phyloP scores from a whole-genome alignment of 2,329 filamentous ascomycete genomes.

The Xylariaceae sp. region DNA sequence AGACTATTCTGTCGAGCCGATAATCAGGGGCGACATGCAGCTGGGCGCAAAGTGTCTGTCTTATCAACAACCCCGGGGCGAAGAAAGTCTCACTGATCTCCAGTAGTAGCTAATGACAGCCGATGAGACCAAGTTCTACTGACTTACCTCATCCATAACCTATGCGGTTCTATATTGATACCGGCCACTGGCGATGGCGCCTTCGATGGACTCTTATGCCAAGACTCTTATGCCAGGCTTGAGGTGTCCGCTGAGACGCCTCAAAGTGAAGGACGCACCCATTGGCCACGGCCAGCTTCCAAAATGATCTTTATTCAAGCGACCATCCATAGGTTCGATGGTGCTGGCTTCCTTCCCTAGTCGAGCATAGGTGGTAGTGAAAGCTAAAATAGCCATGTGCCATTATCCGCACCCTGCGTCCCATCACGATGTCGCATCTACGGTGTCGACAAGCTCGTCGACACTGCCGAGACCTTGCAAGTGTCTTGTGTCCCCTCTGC shows the following conservation, averaged over 20 bases:
- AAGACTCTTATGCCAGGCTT: slow-evolving; percentile 11
- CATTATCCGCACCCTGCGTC: slow-evolving; percentile 7
- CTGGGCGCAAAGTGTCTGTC: slow-evolving; percentile 20
- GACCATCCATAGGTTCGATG: slow-evolving; percentile 5
- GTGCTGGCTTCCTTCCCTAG: slow-evolving; percentile 11
- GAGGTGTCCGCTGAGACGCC: slow-evolving; percentile 6
- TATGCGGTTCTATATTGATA: slow-evolving; percentile 5
- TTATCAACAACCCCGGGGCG: slow-evolving; percentile 20
- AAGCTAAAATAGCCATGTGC: slow-evolving; percentile 16
- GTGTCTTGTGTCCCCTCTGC: slow-evolving; percentile 21
- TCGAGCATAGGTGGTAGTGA: slow-evolving; percentile 10
- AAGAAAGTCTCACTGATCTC: slow-evolving; percentile 14
- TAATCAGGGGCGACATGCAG: background rate
- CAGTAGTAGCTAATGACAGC: slow-evolving; percentile 4
- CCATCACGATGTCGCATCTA: slow-evolving; percentile 23
- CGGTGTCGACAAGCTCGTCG: slow-evolving; percentile 8
- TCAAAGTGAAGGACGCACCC: slow-evolving; percentile 1
- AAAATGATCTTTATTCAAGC: slow-evolving; percentile 3
- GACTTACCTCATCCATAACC: slow-evolving; percentile 10
- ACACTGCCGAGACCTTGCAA: slow-evolving; percentile 12
- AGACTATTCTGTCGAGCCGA: background rate
- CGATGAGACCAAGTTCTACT: slow-evolving; percentile 12
- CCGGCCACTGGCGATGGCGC: slow-evolving; percentile 12
- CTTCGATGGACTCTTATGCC: slow-evolving; percentile 13
- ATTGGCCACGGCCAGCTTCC: slow-evolving; percentile 6